Conservation (phyloP, 2,329 filamentous ascomycete genomes). For the Ophiostoma sp. region DNA sequence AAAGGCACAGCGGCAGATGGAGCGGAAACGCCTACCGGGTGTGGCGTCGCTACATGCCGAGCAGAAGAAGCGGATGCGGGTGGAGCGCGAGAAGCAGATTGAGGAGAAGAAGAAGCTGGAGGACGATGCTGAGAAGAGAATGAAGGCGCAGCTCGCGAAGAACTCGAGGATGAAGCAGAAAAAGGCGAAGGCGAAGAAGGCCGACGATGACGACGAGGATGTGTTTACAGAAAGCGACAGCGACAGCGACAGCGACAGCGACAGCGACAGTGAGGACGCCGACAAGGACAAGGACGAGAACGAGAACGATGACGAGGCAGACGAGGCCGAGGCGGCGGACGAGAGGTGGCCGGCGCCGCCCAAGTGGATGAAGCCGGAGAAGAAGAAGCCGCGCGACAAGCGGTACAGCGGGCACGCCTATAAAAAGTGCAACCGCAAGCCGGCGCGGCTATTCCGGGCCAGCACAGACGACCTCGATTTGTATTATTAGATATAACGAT, state of each 20-base stretch:
- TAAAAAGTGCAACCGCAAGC: conserved; percentile 5
- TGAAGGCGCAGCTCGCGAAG: neutral
- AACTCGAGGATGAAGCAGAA: neutral
- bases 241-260: neutral
- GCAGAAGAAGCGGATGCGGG: neutral
- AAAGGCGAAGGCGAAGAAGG: neutral
- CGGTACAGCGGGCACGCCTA: conserved; percentile 4
- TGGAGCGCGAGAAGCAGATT: neutral
- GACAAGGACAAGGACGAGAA: neutral
- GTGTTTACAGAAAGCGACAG: neutral
- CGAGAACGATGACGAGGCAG: neutral
- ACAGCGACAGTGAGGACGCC: neutral
- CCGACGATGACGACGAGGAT: neutral
- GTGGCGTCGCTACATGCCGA: neutral
- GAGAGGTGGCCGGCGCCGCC: neutral
- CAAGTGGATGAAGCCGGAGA: neutral
- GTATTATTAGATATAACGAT: neutral
- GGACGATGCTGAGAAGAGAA: neutral
- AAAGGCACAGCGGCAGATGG: neutral
- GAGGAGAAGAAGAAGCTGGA: neutral
- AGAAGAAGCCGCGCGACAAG: neutral
- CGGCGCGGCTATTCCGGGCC: neutral
- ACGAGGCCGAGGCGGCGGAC: neutral
- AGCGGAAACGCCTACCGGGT: conserved; percentile 3
- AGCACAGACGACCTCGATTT: neutral